Percentiles rank a stretch among this genome's conserved stretches.
These are phyloP conservation scores for Sarcodon sp. DNA, from an alignment of 768 basidiomycete genomes.

Conservation along the genomic window DNA sequence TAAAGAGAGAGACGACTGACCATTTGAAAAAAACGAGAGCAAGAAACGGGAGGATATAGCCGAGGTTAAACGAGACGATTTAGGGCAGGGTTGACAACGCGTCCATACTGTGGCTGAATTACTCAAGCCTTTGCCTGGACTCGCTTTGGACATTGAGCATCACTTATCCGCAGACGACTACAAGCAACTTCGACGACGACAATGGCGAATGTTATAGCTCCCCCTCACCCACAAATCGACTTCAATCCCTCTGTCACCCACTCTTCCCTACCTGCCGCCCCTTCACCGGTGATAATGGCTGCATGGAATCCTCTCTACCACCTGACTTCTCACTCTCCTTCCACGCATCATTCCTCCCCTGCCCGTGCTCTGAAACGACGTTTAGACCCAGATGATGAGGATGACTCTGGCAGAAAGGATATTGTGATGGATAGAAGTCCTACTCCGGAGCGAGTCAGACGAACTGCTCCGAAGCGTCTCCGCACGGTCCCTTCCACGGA, in stretches of 20 bases:
- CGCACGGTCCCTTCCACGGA: slow-evolving; percentile 19
- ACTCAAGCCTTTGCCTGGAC: not conserved
- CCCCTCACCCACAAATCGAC: slow-evolving; percentile 42
- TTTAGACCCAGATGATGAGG: slow-evolving; percentile 58
- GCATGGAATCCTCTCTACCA: slow-evolving; percentile 30
- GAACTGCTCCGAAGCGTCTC: slow-evolving; percentile 55
- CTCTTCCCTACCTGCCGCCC: slow-evolving; percentile 49
- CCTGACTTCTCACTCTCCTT: slow-evolving; percentile 24
- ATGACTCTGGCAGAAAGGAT: slow-evolving; percentile 34
- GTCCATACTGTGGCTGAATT: not conserved
- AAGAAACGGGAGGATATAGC: not conserved
- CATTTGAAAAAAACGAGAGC: slow-evolving; percentile 3
- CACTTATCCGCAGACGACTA: not conserved
- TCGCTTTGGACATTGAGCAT: not conserved
- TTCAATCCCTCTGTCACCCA: slow-evolving; percentile 50
- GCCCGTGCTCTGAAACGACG: slow-evolving; percentile 41
- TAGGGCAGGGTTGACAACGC: not conserved
- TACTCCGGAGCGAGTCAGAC: slow-evolving; percentile 68
- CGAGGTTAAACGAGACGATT: slow-evolving; percentile 20
- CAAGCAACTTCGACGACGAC: slow-evolving; percentile 9
- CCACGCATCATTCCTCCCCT: slow-evolving; percentile 41
- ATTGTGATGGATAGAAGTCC: slow-evolving; percentile 79
- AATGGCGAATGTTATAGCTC: slow-evolving; percentile 59
- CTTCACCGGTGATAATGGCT: slow-evolving; percentile 28
- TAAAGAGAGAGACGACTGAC: slow-evolving; percentile 13